phyloP scores from a whole-genome alignment of 2,329 filamentous ascomycete species.

The Claviceps paspali region DNA sequence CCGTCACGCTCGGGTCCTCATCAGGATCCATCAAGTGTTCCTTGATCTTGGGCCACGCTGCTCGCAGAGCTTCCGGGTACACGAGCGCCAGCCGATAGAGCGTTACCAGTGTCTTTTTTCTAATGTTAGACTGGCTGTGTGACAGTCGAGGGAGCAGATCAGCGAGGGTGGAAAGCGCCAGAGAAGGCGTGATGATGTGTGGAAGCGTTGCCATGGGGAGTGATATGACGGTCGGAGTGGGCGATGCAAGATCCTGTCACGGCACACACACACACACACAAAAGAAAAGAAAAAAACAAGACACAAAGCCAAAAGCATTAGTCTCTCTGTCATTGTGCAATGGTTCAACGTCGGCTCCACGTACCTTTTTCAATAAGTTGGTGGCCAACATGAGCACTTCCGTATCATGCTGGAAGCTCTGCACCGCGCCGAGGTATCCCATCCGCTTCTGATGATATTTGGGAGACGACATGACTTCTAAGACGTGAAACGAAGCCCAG shows the following conservation, averaged over 20 bases:
- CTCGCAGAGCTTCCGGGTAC: constrained; percentile 85
- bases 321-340: not conserved
- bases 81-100: constrained; percentile 86
- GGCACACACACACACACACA: too few relatives aligned
- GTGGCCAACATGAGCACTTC: constrained; percentile 96
- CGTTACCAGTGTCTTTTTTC: constrained; percentile 93
- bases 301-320: too few relatives aligned
- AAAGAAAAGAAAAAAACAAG: too few relatives aligned
- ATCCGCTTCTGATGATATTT: constrained; percentile 94
- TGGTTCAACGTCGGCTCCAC: not conserved
- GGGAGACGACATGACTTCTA: constrained; percentile 94
- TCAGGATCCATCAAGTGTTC: constrained; percentile 79
- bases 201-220: constrained; percentile 83
- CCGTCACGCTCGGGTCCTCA: constrained; percentile 85
- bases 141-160: constrained; percentile 76
- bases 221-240: constrained; percentile 61
- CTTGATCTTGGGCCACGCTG: constrained; percentile 95
- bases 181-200: constrained; percentile 81
- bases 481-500: constrained; percentile 94
- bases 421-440: constrained; percentile 85
- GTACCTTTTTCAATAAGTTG: constrained; percentile 84
- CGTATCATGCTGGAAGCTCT: constrained; percentile 90
- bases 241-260: constrained; percentile 50
- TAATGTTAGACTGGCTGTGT: constrained; percentile 70
- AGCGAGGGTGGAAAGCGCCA: constrained; percentile 76